A percentile compares a stretch with the other conserved stretches of the same genome.
These are phyloP conservation scores for Saccharomycopsis vini DNA, from an alignment of 805 yeast species.

Conservation along the genomic window DNA sequence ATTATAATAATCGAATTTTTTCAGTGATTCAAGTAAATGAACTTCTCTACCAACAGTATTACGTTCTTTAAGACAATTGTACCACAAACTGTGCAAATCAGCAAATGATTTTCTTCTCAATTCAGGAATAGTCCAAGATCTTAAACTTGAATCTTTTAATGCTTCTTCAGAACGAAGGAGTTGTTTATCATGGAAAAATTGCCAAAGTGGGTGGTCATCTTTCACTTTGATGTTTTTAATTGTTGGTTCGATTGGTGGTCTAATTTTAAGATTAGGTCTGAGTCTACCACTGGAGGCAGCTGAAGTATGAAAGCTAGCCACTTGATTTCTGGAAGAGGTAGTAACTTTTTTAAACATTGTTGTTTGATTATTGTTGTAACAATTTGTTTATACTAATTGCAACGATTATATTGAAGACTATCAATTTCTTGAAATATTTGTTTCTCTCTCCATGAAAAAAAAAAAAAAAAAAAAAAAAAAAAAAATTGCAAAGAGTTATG, in stretches of 20 bases:
- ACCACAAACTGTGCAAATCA: constrained; percentile 90
- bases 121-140: constrained; percentile 85
- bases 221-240: constrained; percentile 60
- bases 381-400: too few species aligned
- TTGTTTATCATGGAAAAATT: constrained; percentile 63
- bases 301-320: constrained; percentile 25
- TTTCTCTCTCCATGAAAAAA: too few species aligned
- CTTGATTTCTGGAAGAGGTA: background rate
- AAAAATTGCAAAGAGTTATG: too few species aligned
- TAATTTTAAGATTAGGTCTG: constrained; percentile 41
- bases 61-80: constrained; percentile 72
- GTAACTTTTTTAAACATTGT: too few species aligned
- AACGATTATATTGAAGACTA: too few species aligned
- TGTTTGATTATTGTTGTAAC: too few species aligned
- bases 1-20: too few species aligned
- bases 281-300: constrained; percentile 39
- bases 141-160: constrained; percentile 40
- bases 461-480: too few species aligned
- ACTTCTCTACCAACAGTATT: constrained; percentile 71
- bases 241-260: constrained; percentile 82
- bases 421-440: too few species aligned
- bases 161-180: constrained; percentile 54
- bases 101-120: constrained; percentile 85
- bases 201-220: constrained; percentile 93
- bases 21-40: constrained; percentile 38